Evolutionary conservation across 129 eudicot species (phyloP).

Genomic region (Rutidosis leptorrhynchoides): DNA sequence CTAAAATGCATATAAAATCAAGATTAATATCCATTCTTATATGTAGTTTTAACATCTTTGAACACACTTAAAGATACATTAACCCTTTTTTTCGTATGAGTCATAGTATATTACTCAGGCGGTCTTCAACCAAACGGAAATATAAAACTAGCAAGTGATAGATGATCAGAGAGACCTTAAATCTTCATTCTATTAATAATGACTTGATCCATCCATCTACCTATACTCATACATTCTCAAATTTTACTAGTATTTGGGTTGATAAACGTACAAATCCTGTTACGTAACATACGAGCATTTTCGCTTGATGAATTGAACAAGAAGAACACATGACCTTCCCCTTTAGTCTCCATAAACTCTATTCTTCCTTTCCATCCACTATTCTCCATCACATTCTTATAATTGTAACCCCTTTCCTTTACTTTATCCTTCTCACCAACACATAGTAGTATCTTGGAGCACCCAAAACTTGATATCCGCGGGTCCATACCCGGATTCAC

Average conservation of each 20-base stretch:
- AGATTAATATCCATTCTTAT: no score
- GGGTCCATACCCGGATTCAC: conserved; percentile 16
- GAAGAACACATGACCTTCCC: conserved; percentile 24
- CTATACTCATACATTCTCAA: not conserved
- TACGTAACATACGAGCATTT: conserved; percentile 11
- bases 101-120: no score
- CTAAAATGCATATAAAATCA: no score
- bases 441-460: conserved; percentile 16
- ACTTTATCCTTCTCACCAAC: conserved; percentile 18
- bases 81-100: no score
- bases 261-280: conserved; percentile 16
- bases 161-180: no score
- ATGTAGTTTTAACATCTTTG: no score
- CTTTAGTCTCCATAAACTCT: conserved; percentile 19
- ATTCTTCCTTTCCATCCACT: conserved; percentile 13
- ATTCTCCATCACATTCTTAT: not conserved
- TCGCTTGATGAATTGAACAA: not conserved
- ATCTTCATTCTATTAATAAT: no score
- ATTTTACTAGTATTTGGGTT: not conserved
- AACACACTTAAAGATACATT: no score
- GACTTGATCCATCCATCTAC: no score
- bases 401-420: conserved; percentile 6
- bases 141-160: no score
- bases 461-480: not conserved
- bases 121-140: no score